Conservation (phyloP, 2,329 filamentous ascomycete species). For the Diplocarpon mali region DNA sequence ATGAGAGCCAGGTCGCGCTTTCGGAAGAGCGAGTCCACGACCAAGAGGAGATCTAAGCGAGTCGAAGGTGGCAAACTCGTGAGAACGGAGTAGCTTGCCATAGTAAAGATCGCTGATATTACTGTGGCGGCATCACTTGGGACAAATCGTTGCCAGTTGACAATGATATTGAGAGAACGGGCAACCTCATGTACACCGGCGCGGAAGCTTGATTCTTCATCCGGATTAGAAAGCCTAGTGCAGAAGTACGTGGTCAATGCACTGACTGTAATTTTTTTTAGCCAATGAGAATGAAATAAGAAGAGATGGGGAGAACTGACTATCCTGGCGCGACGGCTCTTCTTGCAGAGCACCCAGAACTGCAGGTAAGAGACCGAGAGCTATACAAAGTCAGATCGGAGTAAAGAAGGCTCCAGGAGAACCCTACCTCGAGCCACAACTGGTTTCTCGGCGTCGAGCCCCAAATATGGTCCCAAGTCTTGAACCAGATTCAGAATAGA, state of each 20-base stretch:
- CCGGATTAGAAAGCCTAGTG: constrained; percentile 7
- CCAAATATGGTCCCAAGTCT: constrained; percentile 14
- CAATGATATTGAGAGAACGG: constrained; percentile 8
- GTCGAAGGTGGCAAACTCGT: constrained; percentile 14
- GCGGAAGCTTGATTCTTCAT: constrained; percentile 9
- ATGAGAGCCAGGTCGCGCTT: constrained; percentile 10
- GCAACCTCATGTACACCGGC: constrained; percentile 18
- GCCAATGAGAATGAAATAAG: neutral
- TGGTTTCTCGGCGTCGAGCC: constrained; percentile 12
- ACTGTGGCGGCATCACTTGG: constrained; percentile 13
- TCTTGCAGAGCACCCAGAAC: constrained; percentile 9
- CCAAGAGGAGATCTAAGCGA: constrained; percentile 14
- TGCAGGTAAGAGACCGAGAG: constrained; percentile 11
- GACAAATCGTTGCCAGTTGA: constrained; percentile 11
- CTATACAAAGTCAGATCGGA: constrained; percentile 8
- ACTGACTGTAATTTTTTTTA: constrained; percentile 12
- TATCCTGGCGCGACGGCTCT: constrained; percentile 13
- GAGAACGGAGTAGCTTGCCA: constrained; percentile 9
- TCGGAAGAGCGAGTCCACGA: constrained; percentile 15
- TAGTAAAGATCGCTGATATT: constrained; percentile 12
- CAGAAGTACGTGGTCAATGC: constrained; percentile 17
- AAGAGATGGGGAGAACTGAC: constrained; percentile 4
- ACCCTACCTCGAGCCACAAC: constrained; percentile 14
- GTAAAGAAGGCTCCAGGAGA: neutral
- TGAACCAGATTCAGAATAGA: constrained; percentile 9